A percentile compares a stretch with the other conserved stretches of the same genome.
These are phyloP conservation scores for Fagus crenata DNA, from an alignment of 306 rosid genomes.

Conservation along the genomic window DNA sequence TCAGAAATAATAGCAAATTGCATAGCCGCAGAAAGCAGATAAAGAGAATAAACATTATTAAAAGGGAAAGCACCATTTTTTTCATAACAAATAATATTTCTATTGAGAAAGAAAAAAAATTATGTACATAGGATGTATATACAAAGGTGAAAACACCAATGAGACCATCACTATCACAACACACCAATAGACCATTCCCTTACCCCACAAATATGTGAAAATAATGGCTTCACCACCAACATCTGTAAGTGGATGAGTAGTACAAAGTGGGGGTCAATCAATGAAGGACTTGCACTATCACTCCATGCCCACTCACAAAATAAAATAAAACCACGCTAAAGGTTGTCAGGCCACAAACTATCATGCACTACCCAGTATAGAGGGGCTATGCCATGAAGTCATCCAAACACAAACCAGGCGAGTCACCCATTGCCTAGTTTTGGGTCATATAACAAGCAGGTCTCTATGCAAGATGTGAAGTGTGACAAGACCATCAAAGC, in stretches of 20 bases:
- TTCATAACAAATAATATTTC: too few relatives aligned
- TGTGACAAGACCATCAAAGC: not conserved
- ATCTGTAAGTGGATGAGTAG: not conserved
- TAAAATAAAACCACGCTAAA: not conserved
- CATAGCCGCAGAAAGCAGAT: slow-evolving; percentile 3
- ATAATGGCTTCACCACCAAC: not conserved
- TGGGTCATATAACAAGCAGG: not conserved
- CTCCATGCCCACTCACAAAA: too few relatives aligned
- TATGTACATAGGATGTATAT: too few relatives aligned
- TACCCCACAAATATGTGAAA: not conserved
- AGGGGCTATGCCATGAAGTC: not conserved
- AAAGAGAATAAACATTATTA: not conserved
- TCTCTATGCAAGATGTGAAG: not conserved
- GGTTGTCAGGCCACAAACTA: not conserved
- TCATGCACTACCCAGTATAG: not conserved
- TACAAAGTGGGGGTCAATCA: not conserved
- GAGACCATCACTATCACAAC: not conserved
- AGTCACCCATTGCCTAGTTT: not conserved
- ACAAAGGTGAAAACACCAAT: not conserved
- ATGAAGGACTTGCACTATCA: not conserved
- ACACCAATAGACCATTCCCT: not conserved
- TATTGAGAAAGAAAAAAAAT: too few relatives aligned
- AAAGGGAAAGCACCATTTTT: too few relatives aligned
- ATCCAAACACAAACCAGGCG: not conserved
- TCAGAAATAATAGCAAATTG: slow-evolving; percentile 21